These are phyloP conservation scores for Zychaea mexicana DNA, from an alignment of 371 early-diverging fungal genomes.

Conservation along the genomic window DNA sequence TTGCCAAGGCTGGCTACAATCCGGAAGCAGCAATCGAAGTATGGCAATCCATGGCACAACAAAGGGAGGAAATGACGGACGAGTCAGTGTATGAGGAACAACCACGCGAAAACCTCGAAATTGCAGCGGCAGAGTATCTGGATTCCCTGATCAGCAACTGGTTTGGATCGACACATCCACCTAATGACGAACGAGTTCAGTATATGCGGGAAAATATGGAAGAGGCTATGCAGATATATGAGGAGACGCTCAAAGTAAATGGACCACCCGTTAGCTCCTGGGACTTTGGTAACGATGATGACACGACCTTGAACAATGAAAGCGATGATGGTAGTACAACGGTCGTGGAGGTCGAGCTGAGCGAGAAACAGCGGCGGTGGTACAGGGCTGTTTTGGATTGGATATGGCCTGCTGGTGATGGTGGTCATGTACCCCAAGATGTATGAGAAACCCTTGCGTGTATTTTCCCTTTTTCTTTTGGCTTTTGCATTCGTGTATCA, in stretches of 20 bases:
- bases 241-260: constrained; percentile 37
- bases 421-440: not conserved
- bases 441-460: not conserved
- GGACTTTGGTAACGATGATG: not conserved
- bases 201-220: constrained; percentile 50
- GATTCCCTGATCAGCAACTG: constrained; percentile 31
- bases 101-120: constrained; percentile 20
- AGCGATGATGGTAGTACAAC: not conserved
- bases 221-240: constrained; percentile 36
- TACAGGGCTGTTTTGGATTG: not conserved
- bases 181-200: constrained; percentile 41
- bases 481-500: no score
- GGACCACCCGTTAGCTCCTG: constrained; percentile 23
- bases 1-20: constrained; percentile 63
- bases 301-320: not conserved
- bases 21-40: constrained; percentile 52
- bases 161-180: constrained; percentile 57
- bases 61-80: not conserved
- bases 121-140: constrained; percentile 25
- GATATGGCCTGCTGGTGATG: not conserved
- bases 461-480: not conserved
- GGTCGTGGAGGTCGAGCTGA: not conserved
- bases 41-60: constrained; percentile 23
- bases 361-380: not conserved
- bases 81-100: constrained; percentile 6